phyloP scores from a whole-genome alignment of 2,329 filamentous ascomycete species.

The Fusarium pilosicola region DNA sequence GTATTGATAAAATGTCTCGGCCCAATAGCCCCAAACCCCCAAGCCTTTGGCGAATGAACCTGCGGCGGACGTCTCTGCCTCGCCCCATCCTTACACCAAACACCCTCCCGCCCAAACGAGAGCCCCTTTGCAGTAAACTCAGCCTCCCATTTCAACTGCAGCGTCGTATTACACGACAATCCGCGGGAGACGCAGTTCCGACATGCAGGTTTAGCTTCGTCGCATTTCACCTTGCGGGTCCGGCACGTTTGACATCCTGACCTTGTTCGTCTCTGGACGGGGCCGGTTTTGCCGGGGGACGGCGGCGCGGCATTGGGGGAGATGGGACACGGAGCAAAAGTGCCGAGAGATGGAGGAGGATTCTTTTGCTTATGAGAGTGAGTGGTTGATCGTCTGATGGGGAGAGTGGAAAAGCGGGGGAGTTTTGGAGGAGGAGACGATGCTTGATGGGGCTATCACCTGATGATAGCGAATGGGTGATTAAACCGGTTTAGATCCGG shows the following conservation, averaged over 20 bases:
- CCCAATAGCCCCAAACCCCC: not conserved
- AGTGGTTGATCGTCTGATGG: not conserved
- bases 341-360: not conserved
- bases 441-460: slow-evolving; percentile 13
- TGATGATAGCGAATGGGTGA: slow-evolving; percentile 5
- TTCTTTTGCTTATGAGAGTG: not conserved
- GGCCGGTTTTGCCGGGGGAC: slow-evolving; percentile 20
- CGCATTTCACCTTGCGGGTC: slow-evolving; percentile 40
- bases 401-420: slow-evolving; percentile 27
- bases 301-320: slow-evolving; percentile 30
- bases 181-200: slow-evolving; percentile 31
- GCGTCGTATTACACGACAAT: slow-evolving; percentile 12
- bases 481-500: not conserved
- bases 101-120: slow-evolving; percentile 46
- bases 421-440: not conserved
- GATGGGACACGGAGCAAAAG: not conserved
- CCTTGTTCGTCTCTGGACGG: slow-evolving; percentile 29
- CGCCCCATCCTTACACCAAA: slow-evolving; percentile 40
- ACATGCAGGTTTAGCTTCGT: slow-evolving; percentile 36
- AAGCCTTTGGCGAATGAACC: not conserved
- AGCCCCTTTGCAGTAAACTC: slow-evolving; percentile 41
- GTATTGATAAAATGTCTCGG: slow-evolving; percentile 36
- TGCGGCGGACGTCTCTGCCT: not conserved
- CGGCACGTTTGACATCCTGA: slow-evolving; percentile 41
- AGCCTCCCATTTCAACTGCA: slow-evolving; percentile 45